Evolutionary conservation across 352 stramenopile species (phyloP), one percentile per base, ranked within the genome.

Genomic region (Phytophthora pseudosyringae): DNA sequence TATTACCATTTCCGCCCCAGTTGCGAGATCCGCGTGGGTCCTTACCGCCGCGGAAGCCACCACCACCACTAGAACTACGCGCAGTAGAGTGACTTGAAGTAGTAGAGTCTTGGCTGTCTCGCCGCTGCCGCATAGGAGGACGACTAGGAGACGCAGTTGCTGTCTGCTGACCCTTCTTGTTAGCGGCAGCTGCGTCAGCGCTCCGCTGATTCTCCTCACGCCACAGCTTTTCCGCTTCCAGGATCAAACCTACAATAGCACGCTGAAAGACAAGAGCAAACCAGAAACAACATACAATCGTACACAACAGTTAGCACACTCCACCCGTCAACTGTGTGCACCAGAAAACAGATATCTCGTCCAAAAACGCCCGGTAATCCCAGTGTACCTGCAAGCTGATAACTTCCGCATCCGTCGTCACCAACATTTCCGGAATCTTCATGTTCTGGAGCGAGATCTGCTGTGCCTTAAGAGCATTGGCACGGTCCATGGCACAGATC

Each of bases 391-490:
- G 82, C 33, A 80, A 69, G 29, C 58, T 54, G 51, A 91, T 77
- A 5, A 55, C 46, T 13, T 75, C 59, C 5, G 64, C 28, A 32
- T 93, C 81, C 0, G 62, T 79, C 2, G 85, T 82, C 28, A 93
- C 83, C 9, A 18, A 46, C 69, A 92, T 87, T 47, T 89, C 77
- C 5, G 85, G 85, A 15, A 93, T 88, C 62, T 90, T 86, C 71
- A 93, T 76, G 43, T 81, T 88, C 47, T 80, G 67, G 3, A 93
- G 66, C 38, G 85, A 86, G 12, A 86, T 88, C 48, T 93, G 85
- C 49, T 93, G 85, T 7, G 75, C 79, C 18, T 85, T 80, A 3
- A 93, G 60, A 11, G 81, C 73, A 29, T 74, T 82, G n/a, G 53
- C 52, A 16, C 85, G 82, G 40, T 93, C 85, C 69, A 92, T 74